Conservation (phyloP, 495 filamentous ascomycete genomes). For the Penicillium maclennaniae region DNA sequence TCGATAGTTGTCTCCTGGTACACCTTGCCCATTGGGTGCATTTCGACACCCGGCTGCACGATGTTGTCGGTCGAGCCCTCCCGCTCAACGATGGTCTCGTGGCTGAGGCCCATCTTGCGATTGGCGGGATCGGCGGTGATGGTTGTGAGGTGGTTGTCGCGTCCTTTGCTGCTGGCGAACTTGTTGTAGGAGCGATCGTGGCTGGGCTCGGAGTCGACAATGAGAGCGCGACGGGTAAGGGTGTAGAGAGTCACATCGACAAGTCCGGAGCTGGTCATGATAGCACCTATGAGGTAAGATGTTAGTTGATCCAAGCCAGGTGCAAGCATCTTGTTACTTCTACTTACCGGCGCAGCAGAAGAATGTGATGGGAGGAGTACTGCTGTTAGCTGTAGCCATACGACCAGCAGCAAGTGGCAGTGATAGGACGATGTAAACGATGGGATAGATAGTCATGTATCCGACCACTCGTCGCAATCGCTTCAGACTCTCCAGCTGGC, state of each 20-base stretch:
- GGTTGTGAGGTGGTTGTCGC: constrained; percentile 29
- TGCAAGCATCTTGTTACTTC: not conserved
- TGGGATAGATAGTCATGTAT: constrained; percentile 72
- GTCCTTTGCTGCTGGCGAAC: constrained; percentile 32
- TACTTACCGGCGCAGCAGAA: constrained; percentile 57
- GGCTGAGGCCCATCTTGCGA: constrained; percentile 17
- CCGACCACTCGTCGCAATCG: constrained; percentile 51
- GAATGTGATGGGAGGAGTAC: constrained; percentile 50
- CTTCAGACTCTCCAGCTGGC: constrained; percentile 35
- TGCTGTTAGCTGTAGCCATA: constrained; percentile 59
- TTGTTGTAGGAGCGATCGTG: constrained; percentile 36
- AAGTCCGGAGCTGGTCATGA: constrained; percentile 71
- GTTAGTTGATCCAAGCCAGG: not conserved
- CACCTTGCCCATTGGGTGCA: constrained; percentile 39
- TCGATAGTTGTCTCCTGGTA: constrained; percentile 47
- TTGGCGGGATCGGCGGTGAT: constrained; percentile 33
- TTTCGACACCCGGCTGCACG: constrained; percentile 31
- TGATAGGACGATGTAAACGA: constrained; percentile 69
- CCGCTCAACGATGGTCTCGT: constrained; percentile 22
- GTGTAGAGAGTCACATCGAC: constrained; percentile 71
- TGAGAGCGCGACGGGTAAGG: constrained; percentile 54
- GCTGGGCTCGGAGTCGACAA: constrained; percentile 44
- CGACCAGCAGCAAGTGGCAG: constrained; percentile 67
- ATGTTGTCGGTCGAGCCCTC: constrained; percentile 42
- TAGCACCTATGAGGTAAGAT: constrained; percentile 38